phyloP scores from a whole-genome alignment of 2,329 filamentous ascomycete genomes.

The Cadophora sp. region DNA sequence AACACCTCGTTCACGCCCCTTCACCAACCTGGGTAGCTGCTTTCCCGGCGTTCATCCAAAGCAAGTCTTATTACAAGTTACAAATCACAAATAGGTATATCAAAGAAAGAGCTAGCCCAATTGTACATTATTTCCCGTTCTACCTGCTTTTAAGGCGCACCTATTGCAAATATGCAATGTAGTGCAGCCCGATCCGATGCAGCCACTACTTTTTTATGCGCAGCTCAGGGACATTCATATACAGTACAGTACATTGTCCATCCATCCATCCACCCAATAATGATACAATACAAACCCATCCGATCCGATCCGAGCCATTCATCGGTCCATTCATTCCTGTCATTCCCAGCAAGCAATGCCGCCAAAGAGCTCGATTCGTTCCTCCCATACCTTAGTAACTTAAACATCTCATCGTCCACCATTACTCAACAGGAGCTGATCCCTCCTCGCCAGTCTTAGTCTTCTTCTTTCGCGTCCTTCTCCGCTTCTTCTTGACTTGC shows the following conservation, averaged over 20 bases:
- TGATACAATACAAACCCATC: neutral
- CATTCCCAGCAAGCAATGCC: slow-evolving; percentile 12
- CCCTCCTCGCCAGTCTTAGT: slow-evolving; percentile 33
- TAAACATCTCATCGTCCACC: neutral
- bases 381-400: too few relatives aligned
- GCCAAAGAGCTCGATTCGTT: slow-evolving; percentile 4
- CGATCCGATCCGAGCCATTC: neutral
- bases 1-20: too few relatives aligned
- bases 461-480: slow-evolving; percentile 41
- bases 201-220: neutral
- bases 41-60: too few relatives aligned
- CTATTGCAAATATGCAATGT: too few relatives aligned
- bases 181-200: neutral
- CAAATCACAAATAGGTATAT: neutral
- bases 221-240: slow-evolving; percentile 10
- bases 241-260: slow-evolving; percentile 10
- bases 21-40: too few relatives aligned
- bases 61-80: too few relatives aligned
- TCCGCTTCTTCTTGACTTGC: slow-evolving; percentile 40
- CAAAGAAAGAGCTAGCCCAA: neutral
- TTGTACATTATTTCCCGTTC: neutral
- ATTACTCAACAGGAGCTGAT: slow-evolving; percentile 18
- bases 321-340: neutral
- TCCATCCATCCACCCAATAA: neutral
- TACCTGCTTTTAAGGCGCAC: neutral